Conservation (phyloP, 106 monocot species). For the Vanilla planifolia region DNA sequence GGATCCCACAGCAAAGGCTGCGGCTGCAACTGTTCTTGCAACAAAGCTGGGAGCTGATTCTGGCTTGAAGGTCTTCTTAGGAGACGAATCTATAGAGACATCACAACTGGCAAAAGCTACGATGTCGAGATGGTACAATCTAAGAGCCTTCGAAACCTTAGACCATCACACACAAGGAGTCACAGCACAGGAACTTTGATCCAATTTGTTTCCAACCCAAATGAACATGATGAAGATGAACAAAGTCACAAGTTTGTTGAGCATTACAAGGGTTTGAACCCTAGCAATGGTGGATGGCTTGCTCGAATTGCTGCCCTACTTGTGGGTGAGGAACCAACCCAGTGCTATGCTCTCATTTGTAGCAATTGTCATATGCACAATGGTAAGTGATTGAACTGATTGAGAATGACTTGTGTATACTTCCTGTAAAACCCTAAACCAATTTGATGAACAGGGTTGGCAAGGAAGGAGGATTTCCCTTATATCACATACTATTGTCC, state of each 20-base stretch:
- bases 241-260: slow-evolving; percentile 36
- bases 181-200: slow-evolving; percentile 17
- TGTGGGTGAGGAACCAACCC: slow-evolving; percentile 84
- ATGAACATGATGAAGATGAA: slow-evolving; percentile 24
- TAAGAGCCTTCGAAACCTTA: slow-evolving; percentile 66
- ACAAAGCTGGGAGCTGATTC: slow-evolving; percentile 81
- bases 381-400: slow-evolving; percentile 21
- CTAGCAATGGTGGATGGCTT: slow-evolving; percentile 61
- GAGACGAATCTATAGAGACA: slow-evolving; percentile 42
- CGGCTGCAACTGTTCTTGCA: slow-evolving; percentile 84
- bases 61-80: slow-evolving; percentile 71
- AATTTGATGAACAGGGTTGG: slow-evolving; percentile 51
- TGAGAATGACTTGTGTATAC: no score
- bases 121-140: slow-evolving; percentile 37
- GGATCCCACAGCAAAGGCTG: slow-evolving; percentile 88
- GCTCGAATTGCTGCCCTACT: slow-evolving; percentile 72
- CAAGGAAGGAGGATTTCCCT: slow-evolving; percentile 84
- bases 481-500: slow-evolving; percentile 91
- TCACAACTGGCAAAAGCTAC: slow-evolving; percentile 27
- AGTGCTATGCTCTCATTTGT: slow-evolving; percentile 88
- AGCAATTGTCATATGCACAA: slow-evolving; percentile 84
- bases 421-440: no score
- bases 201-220: slow-evolving; percentile 16
- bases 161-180: slow-evolving; percentile 27
- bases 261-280: slow-evolving; percentile 37